Evolutionary conservation across 2,329 filamentous ascomycete species (phyloP), one percentile per base, ranked within the genome.

Genomic region (Leptographium flavum): DNA sequence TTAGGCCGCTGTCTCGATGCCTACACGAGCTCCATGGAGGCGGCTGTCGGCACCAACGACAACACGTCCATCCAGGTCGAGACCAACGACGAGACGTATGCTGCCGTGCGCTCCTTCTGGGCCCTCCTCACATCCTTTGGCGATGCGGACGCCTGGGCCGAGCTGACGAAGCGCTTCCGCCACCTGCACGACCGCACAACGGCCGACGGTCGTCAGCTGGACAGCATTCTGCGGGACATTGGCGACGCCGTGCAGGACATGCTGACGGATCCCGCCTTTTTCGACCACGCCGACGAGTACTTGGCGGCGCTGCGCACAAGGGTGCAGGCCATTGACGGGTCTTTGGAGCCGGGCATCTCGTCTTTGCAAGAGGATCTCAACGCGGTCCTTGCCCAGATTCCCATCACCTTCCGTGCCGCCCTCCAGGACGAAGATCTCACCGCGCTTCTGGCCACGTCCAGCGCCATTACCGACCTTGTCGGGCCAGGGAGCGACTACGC

Each of bases 191-290:
- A 78, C 39, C 45, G 27, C 83, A 93, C 57, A 57, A 72, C 77
- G 37, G 83, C 93, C 57, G 77, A 82, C 3, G 69, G 81, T 48
- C 79, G 77, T 30, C 86, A 94, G 54, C 92, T 94, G 48, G 87
- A 95, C 54, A 68, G 78, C 14, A 65, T 94, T 23, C 75, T 93
- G 57, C 71, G 71, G 21, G 77, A 93, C 39, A 66, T 88, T 27
- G 83, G 82, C 11, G 76, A 79, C 45, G 76, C 83, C 4, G 61
- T 94, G 5, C 82, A 94, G 56, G 80, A 82, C 50, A 79, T 95
- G 59, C 66, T 96, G 36, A 92, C 79, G 0, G 83, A 95, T 50
- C 88, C 90, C 0, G 74, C 80, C 4, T 95, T 94, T 62, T 85
- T 93, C 55, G 83, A 88, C 39, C 71, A 85, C 33, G 78, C 79